Percentiles rank a stretch among this genome's conserved stretches.
Conservation (phyloP, 345 rosid species). For the Camelina hispida region DNA sequence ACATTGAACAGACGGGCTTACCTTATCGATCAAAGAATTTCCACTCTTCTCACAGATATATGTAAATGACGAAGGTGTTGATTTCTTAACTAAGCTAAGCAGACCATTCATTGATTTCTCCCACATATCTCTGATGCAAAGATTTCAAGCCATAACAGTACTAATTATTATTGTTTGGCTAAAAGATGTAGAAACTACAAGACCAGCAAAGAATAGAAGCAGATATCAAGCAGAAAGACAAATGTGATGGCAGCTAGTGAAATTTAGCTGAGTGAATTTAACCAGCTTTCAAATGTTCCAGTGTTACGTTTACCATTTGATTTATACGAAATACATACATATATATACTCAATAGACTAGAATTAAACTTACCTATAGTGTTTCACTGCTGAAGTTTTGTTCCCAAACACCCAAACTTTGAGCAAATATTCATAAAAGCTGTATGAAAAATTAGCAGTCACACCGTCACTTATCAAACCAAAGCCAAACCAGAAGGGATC, state of each 20-base stretch:
- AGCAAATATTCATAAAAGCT: conserved; percentile 98
- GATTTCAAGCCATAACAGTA: conserved; percentile 16
- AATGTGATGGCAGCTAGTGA: background rate
- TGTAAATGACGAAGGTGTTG: conserved; percentile 85
- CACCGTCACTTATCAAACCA: background rate
- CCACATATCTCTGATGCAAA: conserved; percentile 87
- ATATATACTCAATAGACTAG: conserved; percentile 18
- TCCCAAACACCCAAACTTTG: conserved; percentile 97
- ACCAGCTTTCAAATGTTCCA: conserved; percentile 19
- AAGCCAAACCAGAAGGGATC: conserved; percentile 20
- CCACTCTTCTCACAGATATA: conserved; percentile 95
- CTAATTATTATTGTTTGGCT: conserved; percentile 2
- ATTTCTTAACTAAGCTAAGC: conserved; percentile 69
- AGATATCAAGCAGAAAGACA: conserved; percentile 4
- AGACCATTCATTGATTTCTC: conserved; percentile 98
- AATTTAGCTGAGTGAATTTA: background rate
- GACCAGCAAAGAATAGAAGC: conserved; percentile 17
- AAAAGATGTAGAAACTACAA: conserved; percentile 1
- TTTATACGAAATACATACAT: background rate
- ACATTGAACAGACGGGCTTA: conserved; percentile 35
- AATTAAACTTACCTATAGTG: conserved; percentile 61
- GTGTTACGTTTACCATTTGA: background rate
- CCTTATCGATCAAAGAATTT: conserved; percentile 70
- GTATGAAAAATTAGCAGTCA: conserved; percentile 39
- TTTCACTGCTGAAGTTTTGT: conserved; percentile 71